Percentiles rank a stretch among this genome's conserved stretches.
Conservation (phyloP, 371 early-diverging fungal genomes). For the Batkoa obscura region DNA sequence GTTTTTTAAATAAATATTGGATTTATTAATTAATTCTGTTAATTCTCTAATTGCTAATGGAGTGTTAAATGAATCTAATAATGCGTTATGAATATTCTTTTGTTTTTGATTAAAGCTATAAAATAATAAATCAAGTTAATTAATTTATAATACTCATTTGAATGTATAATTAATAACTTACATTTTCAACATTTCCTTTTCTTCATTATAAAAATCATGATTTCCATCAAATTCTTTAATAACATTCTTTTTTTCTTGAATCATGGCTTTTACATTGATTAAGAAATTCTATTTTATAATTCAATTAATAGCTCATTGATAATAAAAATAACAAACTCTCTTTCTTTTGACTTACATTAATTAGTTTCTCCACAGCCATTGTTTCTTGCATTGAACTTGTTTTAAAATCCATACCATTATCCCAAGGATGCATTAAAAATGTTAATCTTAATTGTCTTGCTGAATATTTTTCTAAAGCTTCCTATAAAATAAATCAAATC, state of each 20-base stretch:
- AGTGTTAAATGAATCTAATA: slow-evolving; percentile 92
- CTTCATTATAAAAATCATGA: slow-evolving; percentile 49
- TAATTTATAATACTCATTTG: slow-evolving; percentile 13
- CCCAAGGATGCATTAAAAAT: slow-evolving; percentile 90
- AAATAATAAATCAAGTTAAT: not conserved
- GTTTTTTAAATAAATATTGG: slow-evolving; percentile 62
- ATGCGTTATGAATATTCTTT: slow-evolving; percentile 57
- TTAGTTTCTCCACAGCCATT: slow-evolving; percentile 51
- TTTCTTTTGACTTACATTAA: slow-evolving; percentile 25
- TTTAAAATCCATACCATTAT: slow-evolving; percentile 77
- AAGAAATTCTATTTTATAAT: slow-evolving; percentile 52
- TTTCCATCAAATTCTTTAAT: slow-evolving; percentile 26
- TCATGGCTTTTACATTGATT: slow-evolving; percentile 50
- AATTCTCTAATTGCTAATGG: slow-evolving; percentile 63
- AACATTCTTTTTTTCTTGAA: slow-evolving; percentile 43
- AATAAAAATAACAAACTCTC: too few species aligned
- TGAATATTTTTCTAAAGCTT: slow-evolving; percentile 68
- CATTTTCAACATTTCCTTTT: slow-evolving; percentile 21
- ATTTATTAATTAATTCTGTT: slow-evolving; percentile 50
- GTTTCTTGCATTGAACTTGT: slow-evolving; percentile 69
- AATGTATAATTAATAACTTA: not conserved
- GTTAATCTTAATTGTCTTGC: slow-evolving; percentile 83
- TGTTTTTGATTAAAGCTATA: slow-evolving; percentile 21
- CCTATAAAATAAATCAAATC: slow-evolving; percentile 33
- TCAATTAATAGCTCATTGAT: not conserved